These are phyloP conservation scores for Sphaerulina vaccinii DNA, from an alignment of 2,329 filamentous ascomycete genomes.

Conservation along the genomic window DNA sequence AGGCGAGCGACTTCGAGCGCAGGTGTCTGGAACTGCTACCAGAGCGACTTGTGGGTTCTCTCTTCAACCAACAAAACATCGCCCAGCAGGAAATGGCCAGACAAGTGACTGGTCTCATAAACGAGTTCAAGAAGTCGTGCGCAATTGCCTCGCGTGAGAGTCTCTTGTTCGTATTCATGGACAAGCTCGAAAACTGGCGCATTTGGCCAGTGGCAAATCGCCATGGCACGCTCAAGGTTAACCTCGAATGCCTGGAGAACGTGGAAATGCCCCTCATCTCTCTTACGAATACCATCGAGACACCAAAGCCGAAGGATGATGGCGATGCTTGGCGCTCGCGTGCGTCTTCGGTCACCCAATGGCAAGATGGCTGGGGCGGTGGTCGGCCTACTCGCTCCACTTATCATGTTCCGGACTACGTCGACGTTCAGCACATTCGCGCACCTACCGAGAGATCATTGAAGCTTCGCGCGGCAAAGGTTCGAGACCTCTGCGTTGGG, in stretches of 20 bases:
- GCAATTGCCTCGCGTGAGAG: not conserved
- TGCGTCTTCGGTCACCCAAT: too few species aligned
- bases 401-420: not conserved
- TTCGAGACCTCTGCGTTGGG: not conserved
- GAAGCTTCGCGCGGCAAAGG: not conserved
- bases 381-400: not conserved
- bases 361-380: too few species aligned
- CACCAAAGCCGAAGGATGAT: not conserved
- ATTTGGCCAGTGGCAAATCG: not conserved
- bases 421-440: not conserved
- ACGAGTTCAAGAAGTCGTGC: not conserved
- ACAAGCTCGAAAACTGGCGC: not conserved
- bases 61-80: constrained; percentile 1
- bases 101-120: not conserved
- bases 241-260: not conserved
- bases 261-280: not conserved
- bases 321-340: too few species aligned
- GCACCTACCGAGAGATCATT: not conserved
- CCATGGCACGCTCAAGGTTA: not conserved
- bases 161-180: not conserved
- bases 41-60: not conserved
- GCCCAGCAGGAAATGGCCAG: not conserved
- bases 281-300: not conserved
- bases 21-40: constrained; percentile 11
- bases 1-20: not conserved